Percentiles rank a stretch among this genome's conserved stretches.
Evolutionary conservation across 345 rosid genomes (phyloP).

Genomic region (Leavenworthia alabamica): DNA sequence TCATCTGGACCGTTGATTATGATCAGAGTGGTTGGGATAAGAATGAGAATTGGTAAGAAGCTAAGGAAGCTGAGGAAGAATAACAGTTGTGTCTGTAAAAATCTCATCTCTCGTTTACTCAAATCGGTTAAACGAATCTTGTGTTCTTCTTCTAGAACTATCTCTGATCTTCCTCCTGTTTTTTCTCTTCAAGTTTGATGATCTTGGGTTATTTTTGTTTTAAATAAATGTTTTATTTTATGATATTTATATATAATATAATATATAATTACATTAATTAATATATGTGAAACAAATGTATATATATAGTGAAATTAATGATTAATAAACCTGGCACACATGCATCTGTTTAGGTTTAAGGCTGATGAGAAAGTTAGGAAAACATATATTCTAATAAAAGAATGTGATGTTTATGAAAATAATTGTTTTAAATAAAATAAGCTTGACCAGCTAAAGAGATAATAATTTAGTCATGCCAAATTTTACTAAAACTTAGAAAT

Average conservation of each 20-base stretch:
- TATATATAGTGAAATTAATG: not conserved
- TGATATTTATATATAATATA: not conserved
- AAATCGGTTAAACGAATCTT: slow-evolving; percentile 22
- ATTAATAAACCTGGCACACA: not conserved
- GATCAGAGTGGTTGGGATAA: slow-evolving; percentile 51
- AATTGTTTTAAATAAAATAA: not conserved
- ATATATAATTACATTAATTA: not conserved
- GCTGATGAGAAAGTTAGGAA: not conserved
- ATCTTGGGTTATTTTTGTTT: slow-evolving; percentile 5
- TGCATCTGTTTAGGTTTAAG: not conserved
- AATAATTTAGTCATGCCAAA: not conserved
- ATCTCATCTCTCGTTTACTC: slow-evolving; percentile 25
- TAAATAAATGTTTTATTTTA: not conserved
- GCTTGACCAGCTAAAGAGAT: not conserved
- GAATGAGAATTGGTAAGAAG: slow-evolving; percentile 61
- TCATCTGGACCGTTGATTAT: slow-evolving; percentile 43
- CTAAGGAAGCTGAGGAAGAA: slow-evolving; percentile 58
- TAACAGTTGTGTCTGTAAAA: slow-evolving; percentile 20
- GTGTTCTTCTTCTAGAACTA: slow-evolving; percentile 16
- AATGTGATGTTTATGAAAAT: not conserved
- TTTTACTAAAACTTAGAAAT: not conserved
- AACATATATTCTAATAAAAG: not conserved
- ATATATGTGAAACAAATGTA: not conserved
- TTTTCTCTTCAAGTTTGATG: slow-evolving; percentile 29
- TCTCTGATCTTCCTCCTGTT: slow-evolving; percentile 32